Percentiles rank a stretch among this genome's conserved stretches.
Evolutionary conservation across 2,329 filamentous ascomycete genomes (phyloP).

Genomic region (Xylaria arbuscula): DNA sequence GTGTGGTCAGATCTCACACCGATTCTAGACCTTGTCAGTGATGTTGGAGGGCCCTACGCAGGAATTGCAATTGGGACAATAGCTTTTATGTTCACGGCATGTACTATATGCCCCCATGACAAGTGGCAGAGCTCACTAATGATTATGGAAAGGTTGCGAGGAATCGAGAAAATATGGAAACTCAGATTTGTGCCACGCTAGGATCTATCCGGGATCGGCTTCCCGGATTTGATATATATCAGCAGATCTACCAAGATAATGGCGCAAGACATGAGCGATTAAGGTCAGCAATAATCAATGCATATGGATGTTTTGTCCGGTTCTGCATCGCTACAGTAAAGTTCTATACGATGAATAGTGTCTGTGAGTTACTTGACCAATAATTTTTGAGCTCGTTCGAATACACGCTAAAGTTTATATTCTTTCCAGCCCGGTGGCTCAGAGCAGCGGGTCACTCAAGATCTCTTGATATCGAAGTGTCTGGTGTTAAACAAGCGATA

Average conservation of each 20-base stretch:
- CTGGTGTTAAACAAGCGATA: slow-evolving; percentile 11
- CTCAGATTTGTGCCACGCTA: slow-evolving; percentile 1
- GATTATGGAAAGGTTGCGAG: slow-evolving; percentile 4
- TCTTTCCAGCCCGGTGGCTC: slow-evolving; percentile 2
- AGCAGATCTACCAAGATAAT: slow-evolving; percentile 12
- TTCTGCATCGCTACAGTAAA: slow-evolving; percentile 1
- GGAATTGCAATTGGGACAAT: slow-evolving; percentile 20
- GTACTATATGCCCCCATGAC: not conserved
- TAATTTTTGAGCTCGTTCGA: not conserved
- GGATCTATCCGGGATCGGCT: slow-evolving; percentile 15
- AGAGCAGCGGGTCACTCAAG: slow-evolving; percentile 6
- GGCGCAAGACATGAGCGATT: slow-evolving; percentile 3
- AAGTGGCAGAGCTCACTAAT: too few relatives aligned
- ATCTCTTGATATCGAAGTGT: not conserved
- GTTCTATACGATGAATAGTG: slow-evolving; percentile 7
- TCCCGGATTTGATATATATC: slow-evolving; percentile 16
- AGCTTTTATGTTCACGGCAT: slow-evolving; percentile 16
- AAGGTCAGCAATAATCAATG: not conserved
- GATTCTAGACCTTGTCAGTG: too few relatives aligned
- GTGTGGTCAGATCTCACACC: too few relatives aligned
- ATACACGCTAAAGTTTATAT: not conserved
- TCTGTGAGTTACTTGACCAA: slow-evolving; percentile 4
- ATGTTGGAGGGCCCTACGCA: too few relatives aligned
- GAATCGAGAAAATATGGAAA: slow-evolving; percentile 18
- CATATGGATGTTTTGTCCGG: slow-evolving; percentile 13